These are phyloP conservation scores for Clarireedia paspali DNA, from an alignment of 2,329 filamentous ascomycete genomes.

Conservation along the genomic window DNA sequence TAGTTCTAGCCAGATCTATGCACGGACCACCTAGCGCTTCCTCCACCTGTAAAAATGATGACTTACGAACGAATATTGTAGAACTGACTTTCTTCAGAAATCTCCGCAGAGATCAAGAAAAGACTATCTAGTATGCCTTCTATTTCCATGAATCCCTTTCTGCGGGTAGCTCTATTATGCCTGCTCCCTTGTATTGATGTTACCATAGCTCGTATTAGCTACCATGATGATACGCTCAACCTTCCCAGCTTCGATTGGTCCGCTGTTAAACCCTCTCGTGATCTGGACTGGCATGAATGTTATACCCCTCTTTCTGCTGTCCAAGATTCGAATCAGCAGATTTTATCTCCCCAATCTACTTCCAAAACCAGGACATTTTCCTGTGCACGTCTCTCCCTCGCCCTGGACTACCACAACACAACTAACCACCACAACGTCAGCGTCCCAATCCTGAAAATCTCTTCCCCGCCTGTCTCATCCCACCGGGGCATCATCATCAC, in stretches of 20 bases:
- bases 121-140: background rate
- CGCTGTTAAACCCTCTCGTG: background rate
- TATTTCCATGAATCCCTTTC: background rate
- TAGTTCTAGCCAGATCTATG: too few species aligned
- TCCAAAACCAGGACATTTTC: background rate
- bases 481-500: background rate
- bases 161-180: background rate
- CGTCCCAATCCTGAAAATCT: background rate
- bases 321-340: background rate
- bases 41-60: too few species aligned
- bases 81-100: too few species aligned
- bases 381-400: slow-evolving; percentile 8
- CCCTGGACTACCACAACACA: slow-evolving; percentile 3
- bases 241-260: background rate
- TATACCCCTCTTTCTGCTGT: background rate
- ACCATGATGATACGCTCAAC: background rate
- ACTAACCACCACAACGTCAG: slow-evolving; percentile 2
- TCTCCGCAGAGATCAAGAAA: too few species aligned
- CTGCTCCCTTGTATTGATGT: background rate
- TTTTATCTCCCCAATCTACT: background rate
- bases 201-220: background rate
- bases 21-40: too few species aligned
- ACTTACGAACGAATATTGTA: too few species aligned
- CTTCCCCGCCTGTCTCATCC: background rate
- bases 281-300: background rate